Evolutionary conservation across 2,329 filamentous ascomycete species (phyloP).

Genomic region (Fusarium sp.): DNA sequence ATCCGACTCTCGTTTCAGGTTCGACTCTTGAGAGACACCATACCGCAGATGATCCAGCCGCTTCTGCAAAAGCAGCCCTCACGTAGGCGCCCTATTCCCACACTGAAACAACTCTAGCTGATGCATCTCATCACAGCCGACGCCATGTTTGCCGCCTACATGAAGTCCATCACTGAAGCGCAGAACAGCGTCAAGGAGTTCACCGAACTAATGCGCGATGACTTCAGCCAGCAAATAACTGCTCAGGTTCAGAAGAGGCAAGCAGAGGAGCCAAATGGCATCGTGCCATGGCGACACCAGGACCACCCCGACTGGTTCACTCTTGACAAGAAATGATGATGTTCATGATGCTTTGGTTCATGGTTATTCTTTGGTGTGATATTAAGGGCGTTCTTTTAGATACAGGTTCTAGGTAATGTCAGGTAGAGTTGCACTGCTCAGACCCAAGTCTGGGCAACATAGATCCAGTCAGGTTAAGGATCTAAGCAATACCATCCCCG

Average conservation of each 20-base stretch:
- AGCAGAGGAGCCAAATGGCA: conserved; percentile 65
- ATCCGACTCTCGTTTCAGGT: conserved; percentile 43
- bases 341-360: conserved; percentile 7
- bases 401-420: neutral
- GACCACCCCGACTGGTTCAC: conserved; percentile 71
- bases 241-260: conserved; percentile 65
- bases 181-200: conserved; percentile 66
- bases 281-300: conserved; percentile 69
- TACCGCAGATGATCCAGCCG: conserved; percentile 58
- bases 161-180: conserved; percentile 60
- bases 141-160: conserved; percentile 60
- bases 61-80: conserved; percentile 62
- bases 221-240: conserved; percentile 62
- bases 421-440: neutral
- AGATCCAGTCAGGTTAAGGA: neutral
- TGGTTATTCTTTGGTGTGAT: conserved; percentile 7
- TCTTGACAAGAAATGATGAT: conserved; percentile 44
- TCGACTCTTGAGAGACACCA: conserved; percentile 51
- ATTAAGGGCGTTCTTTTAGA: conserved; percentile 14
- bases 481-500: neutral
- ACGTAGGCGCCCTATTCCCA: conserved; percentile 56
- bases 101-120: conserved; percentile 30
- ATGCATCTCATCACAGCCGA: conserved; percentile 57
- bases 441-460: neutral
- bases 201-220: conserved; percentile 58